Percentiles rank a stretch among this genome's conserved stretches.
phyloP scores from a whole-genome alignment of 768 basidiomycete species.

The Filobasidium wieringae region DNA sequence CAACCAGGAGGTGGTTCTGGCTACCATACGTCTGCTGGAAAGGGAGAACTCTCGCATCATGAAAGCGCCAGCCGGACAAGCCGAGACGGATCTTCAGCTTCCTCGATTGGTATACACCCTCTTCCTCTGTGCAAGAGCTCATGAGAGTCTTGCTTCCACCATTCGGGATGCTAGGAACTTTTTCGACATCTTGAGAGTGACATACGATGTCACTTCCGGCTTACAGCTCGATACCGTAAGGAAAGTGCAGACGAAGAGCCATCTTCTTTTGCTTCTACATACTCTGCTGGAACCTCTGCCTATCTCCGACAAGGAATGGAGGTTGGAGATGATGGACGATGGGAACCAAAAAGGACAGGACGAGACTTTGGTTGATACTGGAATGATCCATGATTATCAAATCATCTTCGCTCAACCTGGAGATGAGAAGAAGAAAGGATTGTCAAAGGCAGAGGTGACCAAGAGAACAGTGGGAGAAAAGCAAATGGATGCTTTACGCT shows the following conservation, averaged over 20 bases:
- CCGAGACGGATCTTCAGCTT: not conserved
- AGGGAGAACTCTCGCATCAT: not conserved
- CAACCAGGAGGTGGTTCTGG: not conserved
- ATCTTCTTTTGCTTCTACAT: conserved; percentile 12
- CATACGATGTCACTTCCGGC: conserved; percentile 9
- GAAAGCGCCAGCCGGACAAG: not conserved
- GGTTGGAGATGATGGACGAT: conserved; percentile 4
- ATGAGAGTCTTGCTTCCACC: not conserved
- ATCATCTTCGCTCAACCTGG: conserved; percentile 10
- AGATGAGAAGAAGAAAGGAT: not conserved
- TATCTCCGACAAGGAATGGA: conserved; percentile 13
- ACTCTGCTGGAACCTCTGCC: conserved; percentile 3
- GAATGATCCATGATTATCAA: conserved; percentile 5
- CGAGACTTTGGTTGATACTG: conserved; percentile 5
- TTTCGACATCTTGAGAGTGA: not conserved
- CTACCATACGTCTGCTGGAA: not conserved
- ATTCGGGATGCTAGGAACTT: not conserved
- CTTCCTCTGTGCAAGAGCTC: conserved; percentile 7
- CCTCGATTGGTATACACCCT: conserved; percentile 6
- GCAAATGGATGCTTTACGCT: conserved; percentile 8
- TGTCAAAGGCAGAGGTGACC: not conserved
- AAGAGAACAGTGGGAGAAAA: conserved; percentile 8
- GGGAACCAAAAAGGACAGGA: not conserved
- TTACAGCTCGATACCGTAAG: conserved; percentile 10
- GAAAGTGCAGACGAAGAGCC: conserved; percentile 14